phyloP scores from a whole-genome alignment of 225 moss, liverwort and hornwort species.

The Sphagnum tenellum region DNA sequence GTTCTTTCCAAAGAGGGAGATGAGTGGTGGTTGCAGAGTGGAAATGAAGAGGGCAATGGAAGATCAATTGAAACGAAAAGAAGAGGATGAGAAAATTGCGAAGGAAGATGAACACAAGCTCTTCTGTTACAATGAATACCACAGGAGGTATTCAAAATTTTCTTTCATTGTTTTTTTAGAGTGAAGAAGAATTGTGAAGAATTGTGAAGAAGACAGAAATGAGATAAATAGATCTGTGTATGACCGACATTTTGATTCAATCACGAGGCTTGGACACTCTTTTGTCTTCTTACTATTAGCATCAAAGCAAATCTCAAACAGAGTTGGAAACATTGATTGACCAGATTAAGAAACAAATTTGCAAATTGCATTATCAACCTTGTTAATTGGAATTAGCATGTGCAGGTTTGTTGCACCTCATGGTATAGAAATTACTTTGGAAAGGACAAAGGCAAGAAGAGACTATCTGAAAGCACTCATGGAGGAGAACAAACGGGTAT shows the following conservation, averaged over 20 bases:
- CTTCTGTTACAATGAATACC: conserved; percentile 3
- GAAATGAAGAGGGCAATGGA: conserved; percentile 5
- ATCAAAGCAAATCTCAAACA: neutral
- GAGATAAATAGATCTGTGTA: no score
- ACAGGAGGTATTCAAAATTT: neutral
- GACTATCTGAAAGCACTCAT: conserved; percentile 4
- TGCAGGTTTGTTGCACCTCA: conserved; percentile 5
- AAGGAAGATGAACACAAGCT: conserved; percentile 1
- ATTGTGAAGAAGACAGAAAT: neutral
- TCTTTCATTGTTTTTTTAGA: neutral
- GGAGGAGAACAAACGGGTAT: conserved; percentile 7
- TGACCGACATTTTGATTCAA: no score
- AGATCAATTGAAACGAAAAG: neutral
- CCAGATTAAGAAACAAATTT: neutral
- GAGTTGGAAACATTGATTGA: neutral
- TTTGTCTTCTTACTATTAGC: neutral
- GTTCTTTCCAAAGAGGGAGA: neutral
- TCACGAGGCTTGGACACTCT: neutral
- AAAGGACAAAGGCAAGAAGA: neutral
- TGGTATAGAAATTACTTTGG: neutral
- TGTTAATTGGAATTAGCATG: neutral
- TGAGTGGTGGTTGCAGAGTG: neutral
- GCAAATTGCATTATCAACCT: neutral
- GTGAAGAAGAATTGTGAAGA: neutral
- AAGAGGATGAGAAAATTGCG: neutral